A percentile compares a stretch with the other conserved stretches of the same genome.
Evolutionary conservation across 306 rosid species (phyloP).

Genomic region (Myrica gale): DNA sequence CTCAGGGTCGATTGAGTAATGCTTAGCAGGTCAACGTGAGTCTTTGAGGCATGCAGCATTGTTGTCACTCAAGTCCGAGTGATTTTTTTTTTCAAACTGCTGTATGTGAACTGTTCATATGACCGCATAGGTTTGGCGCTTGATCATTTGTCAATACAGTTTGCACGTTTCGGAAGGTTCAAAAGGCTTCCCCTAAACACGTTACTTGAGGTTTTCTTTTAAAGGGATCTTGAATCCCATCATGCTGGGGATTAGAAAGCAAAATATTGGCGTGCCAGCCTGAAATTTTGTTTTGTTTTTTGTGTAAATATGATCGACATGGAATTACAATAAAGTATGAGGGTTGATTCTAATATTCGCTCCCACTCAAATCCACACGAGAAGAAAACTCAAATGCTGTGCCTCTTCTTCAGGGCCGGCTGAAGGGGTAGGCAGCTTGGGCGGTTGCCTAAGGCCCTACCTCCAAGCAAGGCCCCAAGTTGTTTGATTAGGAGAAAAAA

Average conservation of each 20-base stretch:
- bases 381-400: background rate
- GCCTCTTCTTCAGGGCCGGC: background rate
- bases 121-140: background rate
- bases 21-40: background rate
- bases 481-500: no score
- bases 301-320: conserved; percentile 14
- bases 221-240: conserved; percentile 6
- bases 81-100: background rate
- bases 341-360: background rate
- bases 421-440: no score
- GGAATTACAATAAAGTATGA: background rate
- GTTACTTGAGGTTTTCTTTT: background rate
- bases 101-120: background rate
- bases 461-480: no score
- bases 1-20: conserved; percentile 4
- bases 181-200: background rate
- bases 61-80: background rate
- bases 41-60: background rate
- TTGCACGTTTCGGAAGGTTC: background rate
- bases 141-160: background rate
- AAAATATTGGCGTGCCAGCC: background rate
- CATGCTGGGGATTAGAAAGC: background rate
- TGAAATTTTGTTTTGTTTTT: background rate
- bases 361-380: background rate
- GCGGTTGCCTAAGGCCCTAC: no score